phyloP scores from a whole-genome alignment of 208 protist species.

The Trypanosoma melophagium region DNA sequence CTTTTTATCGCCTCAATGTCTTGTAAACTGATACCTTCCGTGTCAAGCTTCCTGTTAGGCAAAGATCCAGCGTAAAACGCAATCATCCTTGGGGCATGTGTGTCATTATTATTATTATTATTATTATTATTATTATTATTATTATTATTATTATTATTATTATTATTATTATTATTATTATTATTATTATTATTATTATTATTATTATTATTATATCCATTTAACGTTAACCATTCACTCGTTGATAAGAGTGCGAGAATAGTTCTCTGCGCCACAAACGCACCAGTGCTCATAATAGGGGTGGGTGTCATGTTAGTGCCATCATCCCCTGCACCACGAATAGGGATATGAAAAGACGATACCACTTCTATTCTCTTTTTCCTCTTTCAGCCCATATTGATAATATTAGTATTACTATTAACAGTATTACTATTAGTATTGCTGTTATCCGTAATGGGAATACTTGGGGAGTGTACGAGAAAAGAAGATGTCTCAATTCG shows the following conservation, averaged over 20 bases:
- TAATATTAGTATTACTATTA: not conserved
- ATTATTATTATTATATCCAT: not conserved
- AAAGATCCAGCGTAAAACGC: too few species aligned
- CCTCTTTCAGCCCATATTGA: not conserved
- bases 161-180: too few species aligned
- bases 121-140: too few species aligned
- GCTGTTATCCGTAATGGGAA: not conserved
- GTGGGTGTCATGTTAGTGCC: not conserved
- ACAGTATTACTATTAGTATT: too few species aligned
- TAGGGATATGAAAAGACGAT: not conserved
- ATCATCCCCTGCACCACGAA: not conserved
- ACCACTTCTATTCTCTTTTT: not conserved
- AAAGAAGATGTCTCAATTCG: constrained; percentile 14
- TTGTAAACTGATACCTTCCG: too few species aligned
- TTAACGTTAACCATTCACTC: constrained; percentile 5
- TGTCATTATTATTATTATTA: too few species aligned
- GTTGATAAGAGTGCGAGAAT: constrained; percentile 31
- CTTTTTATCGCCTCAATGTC: too few species aligned
- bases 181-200: too few species aligned
- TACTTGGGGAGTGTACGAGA: constrained; percentile 11
- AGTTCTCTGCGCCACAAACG: constrained; percentile 47
- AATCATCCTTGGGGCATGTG: too few species aligned
- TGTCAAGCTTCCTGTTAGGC: too few species aligned
- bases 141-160: too few species aligned
- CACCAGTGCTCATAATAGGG: constrained; percentile 20